Base-by-base conservation (phyloP, 176 grass and related monocot genomes). In the Avena insularis region DNA sequence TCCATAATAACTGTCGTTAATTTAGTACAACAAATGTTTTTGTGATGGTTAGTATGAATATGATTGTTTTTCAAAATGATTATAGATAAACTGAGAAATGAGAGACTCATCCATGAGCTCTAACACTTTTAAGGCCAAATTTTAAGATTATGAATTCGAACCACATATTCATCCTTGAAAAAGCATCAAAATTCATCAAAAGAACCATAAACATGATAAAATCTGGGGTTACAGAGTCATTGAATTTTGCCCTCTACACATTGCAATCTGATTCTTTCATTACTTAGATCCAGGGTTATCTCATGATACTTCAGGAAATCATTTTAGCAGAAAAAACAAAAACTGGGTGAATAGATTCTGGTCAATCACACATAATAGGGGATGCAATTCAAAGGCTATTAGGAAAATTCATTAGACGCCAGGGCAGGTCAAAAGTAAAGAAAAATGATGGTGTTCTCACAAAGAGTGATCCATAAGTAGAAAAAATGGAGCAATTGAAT, bases 401-500 rank as follows among this genome's bases (percentile, higher is more conserved):
- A 45, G 17, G 8, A 66, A 33, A 72, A 78, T 59, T n/a, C 7
- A 79, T 23, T 16, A 62, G 35, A 38, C 5, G 9, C 16, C 47
- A 16, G 57, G 79, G 71, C 25, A 38, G 2, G 7, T 58, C 6
- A 19, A 36, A 38, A 25, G 12, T 0, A 0, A 2, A 0, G 0
- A 0, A 80, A 80, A 74, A n/a, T 36, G 12, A 75, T 1, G 0
- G 3, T 13, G 23, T 71, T 66, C 57, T 15, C 20, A 50, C 16
- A 55, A 12, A 1, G 25, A 85, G 43, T 53, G 16, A 21, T 70
- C 59, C 58, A 23, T 25, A 43, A 20, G 50, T 66, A 51, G 63
- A 84, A 47, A 65, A 58, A 86, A 63, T 33, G 9, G 33, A 93
- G 90, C 60, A 90, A 93, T 88, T 84, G 89, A 97, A 97, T 94